Conservation (phyloP, 2,329 filamentous ascomycete genomes). For the Rutstroemia sydowiana region DNA sequence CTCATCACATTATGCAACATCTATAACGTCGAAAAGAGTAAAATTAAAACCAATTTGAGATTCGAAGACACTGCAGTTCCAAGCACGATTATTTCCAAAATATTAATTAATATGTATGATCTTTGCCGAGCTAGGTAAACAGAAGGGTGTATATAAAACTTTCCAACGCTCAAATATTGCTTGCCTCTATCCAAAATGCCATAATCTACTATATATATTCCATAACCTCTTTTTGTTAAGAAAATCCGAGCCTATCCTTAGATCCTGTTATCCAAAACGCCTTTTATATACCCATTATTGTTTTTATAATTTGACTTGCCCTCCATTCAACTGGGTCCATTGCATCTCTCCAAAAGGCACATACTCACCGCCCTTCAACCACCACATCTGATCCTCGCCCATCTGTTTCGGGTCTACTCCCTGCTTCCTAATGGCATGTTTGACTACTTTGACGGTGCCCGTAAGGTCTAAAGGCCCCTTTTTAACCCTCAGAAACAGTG, state of each 20-base stretch:
- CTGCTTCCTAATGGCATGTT: constrained; percentile 61
- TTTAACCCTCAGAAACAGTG: constrained; percentile 67
- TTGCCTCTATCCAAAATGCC: too few relatives aligned
- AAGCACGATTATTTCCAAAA: too few relatives aligned
- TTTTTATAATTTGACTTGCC: constrained; percentile 49
- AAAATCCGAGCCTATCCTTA: neutral
- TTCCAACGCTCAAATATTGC: too few relatives aligned
- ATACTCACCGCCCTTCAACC: constrained; percentile 59
- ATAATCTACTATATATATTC: too few relatives aligned
- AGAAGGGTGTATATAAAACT: too few relatives aligned
- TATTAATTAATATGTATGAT: too few relatives aligned
- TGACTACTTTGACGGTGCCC: constrained; percentile 86
- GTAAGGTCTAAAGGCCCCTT: constrained; percentile 53
- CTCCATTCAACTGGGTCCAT: constrained; percentile 61
- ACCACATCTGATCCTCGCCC: constrained; percentile 40
- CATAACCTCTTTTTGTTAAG: too few relatives aligned
- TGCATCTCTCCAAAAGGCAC: constrained; percentile 58
- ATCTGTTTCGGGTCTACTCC: constrained; percentile 62
- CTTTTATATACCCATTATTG: neutral
- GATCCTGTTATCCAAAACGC: neutral
- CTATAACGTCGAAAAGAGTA: too few relatives aligned
- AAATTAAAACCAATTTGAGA: too few relatives aligned
- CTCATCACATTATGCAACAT: too few relatives aligned
- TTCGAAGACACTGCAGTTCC: too few relatives aligned
- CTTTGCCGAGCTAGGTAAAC: too few relatives aligned